phyloP scores from a whole-genome alignment of 2,329 filamentous ascomycete genomes.

The Aureobasidium sp. region DNA sequence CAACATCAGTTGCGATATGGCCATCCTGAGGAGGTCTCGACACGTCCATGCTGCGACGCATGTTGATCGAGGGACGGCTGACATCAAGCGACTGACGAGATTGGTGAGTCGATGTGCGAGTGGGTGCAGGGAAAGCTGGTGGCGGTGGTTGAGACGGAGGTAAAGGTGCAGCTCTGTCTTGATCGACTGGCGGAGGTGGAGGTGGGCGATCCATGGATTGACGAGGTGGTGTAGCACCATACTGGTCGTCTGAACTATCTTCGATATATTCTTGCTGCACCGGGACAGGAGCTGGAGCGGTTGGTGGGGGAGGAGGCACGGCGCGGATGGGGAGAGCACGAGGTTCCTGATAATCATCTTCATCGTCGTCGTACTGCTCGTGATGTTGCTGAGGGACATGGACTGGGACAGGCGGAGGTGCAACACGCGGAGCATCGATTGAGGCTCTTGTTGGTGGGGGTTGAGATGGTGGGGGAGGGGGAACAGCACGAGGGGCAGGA shows the following conservation, averaged over 20 bases:
- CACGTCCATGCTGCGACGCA: conserved; percentile 66
- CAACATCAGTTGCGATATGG: conserved; percentile 81
- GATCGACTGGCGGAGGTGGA: conserved; percentile 23
- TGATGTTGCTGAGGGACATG: conserved; percentile 9
- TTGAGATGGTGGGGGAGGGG: conserved; percentile 51
- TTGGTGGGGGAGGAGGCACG: conserved; percentile 28
- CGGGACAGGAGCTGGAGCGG: conserved; percentile 28
- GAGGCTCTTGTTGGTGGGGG: conserved; percentile 53
- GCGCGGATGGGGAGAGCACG: conserved; percentile 17
- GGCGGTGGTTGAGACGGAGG: conserved; percentile 32
- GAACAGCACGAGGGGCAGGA: conserved; percentile 38
- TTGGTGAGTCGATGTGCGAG: conserved; percentile 26
- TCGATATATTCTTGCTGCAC: conserved; percentile 29
- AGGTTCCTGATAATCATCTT: conserved; percentile 14
- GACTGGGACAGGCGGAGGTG: conserved; percentile 56
- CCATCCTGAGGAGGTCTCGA: conserved; percentile 64
- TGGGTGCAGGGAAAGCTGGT: conserved; percentile 17
- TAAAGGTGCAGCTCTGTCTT: conserved; percentile 28
- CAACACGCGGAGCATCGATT: conserved; percentile 61
- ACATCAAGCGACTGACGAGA: conserved; percentile 48
- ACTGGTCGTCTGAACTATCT: conserved; percentile 41
- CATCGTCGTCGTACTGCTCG: conserved; percentile 15
- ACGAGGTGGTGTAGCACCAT: conserved; percentile 36
- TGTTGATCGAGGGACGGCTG: conserved; percentile 43
- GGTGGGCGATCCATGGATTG: conserved; percentile 29